phyloP scores from a whole-genome alignment of 202 grass and related monocot genomes.

The Zoysia matrella region DNA sequence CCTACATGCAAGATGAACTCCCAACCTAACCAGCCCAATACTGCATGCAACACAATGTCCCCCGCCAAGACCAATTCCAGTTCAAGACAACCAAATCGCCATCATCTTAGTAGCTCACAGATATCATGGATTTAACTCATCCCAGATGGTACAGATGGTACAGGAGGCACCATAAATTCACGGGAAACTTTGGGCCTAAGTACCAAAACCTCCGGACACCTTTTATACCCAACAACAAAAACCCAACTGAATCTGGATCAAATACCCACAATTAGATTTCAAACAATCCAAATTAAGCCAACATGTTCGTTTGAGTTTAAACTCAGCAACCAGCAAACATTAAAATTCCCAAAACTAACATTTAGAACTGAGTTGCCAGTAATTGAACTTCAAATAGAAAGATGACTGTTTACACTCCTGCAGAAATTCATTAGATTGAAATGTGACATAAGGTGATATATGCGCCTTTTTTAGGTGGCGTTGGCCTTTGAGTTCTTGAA shows the following conservation, averaged over 20 bases:
- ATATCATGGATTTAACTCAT: neutral
- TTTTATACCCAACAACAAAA: slow-evolving; percentile 1
- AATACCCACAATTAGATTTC: neutral
- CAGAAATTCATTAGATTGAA: neutral
- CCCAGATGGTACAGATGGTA: neutral
- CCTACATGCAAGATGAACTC: slow-evolving; percentile 3
- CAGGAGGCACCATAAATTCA: neutral
- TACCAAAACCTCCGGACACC: neutral
- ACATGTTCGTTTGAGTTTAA: neutral
- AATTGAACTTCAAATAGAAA: slow-evolving; percentile 16
- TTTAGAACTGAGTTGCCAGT: slow-evolving; percentile 4
- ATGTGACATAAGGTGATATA: neutral
- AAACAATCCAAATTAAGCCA: neutral
- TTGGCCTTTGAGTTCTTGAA: neutral
- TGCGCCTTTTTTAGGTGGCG: neutral
- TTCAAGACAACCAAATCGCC: neutral
- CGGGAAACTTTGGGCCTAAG: neutral
- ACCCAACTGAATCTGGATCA: slow-evolving; percentile 6
- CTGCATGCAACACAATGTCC: neutral
- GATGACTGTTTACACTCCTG: neutral
- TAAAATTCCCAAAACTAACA: slow-evolving; percentile 21
- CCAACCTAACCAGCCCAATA: neutral
- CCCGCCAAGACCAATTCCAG: no score
- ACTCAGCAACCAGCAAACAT: slow-evolving; percentile 5
- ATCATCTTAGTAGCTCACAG: neutral